Base-by-base conservation (phyloP, 345 rosid species). In the Populus alba region DNA sequence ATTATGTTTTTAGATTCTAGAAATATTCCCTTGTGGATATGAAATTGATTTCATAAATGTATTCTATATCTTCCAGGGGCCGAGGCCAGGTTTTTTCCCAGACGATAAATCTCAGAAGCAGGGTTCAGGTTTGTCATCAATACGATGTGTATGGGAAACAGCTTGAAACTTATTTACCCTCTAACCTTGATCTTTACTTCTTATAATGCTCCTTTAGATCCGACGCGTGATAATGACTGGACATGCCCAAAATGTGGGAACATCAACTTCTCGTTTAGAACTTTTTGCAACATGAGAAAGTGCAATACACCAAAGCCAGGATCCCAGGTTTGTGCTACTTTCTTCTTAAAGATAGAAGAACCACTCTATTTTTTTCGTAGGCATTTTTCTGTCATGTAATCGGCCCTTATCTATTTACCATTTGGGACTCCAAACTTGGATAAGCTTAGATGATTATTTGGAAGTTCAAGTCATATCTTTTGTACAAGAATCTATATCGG, bases 231-330 rank as follows among this genome's bases (percentile, higher is more conserved):
- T 81, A 92, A 91, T 87, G 98, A 96, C 81, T 96, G 99, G 98
- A 87, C 94, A 47, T 96, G 99, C 83, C 98, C 98, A 3, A 94
- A 94, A 80, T 96, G 99, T 82, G 99, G 98, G 61, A 96, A 96
- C 77, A 83, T 96, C 65, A 96, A 96, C 87, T 96, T 96, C 82
- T 96, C 99, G 41, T 96, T 94, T 74, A 89, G 99, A 87, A 87
- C 87, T 73, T 87, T 94, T 81, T 96, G 99, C 87, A 96, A 96
- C 91, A 96, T 96, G 99, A 89, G 99, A 84, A 96, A 94, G 81
- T 96, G 99, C 91, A 96, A 90, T 82, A 96, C 98, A 15, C 95
- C 98, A 53, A 96, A 91, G 89, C 99, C 98, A 45, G 98, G 93
- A 45, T 85, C 97, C 69, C 97, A 92, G 98, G 99, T 97, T 82